phyloP scores from a whole-genome alignment of 2,329 filamentous ascomycete genomes.

The Furcasterigmium furcatum region DNA sequence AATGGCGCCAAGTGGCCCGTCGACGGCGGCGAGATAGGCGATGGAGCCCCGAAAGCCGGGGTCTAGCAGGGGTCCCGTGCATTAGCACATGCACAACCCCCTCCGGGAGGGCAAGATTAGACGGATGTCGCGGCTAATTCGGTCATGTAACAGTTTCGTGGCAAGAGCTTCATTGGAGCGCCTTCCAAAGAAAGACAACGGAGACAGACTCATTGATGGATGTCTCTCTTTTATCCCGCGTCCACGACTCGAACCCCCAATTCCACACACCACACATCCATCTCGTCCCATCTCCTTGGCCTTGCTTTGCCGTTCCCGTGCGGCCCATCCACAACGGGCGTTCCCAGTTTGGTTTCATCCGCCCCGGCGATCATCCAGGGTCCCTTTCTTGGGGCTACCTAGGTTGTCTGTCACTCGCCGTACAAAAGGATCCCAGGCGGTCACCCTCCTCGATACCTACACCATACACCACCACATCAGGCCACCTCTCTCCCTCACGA shows the following conservation, averaged over 20 bases:
- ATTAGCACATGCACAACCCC: neutral
- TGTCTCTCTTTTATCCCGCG: too few relatives aligned
- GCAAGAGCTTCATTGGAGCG: constrained; percentile 8
- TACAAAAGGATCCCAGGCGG: neutral
- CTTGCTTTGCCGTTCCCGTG: too few relatives aligned
- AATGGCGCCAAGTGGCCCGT: too few relatives aligned
- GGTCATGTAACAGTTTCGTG: constrained; percentile 11
- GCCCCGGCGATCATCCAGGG: neutral
- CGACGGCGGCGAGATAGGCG: too few relatives aligned
- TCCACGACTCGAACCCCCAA: too few relatives aligned
- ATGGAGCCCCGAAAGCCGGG: neutral
- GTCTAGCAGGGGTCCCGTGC: neutral
- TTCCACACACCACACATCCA: too few relatives aligned
- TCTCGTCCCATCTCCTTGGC: too few relatives aligned
- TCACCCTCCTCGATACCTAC: neutral
- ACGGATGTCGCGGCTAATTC: constrained; percentile 13
- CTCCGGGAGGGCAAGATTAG: constrained; percentile 7
- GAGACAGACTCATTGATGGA: too few relatives aligned
- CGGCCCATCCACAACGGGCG: neutral
- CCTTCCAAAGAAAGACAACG: neutral
- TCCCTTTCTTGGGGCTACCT: neutral
- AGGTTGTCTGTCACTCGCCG: neutral
- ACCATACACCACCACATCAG: neutral
- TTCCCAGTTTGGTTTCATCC: neutral
- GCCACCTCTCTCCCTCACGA: neutral